Conservation (phyloP, 2,329 filamentous ascomycete species). For the Seiridium unicorne region DNA sequence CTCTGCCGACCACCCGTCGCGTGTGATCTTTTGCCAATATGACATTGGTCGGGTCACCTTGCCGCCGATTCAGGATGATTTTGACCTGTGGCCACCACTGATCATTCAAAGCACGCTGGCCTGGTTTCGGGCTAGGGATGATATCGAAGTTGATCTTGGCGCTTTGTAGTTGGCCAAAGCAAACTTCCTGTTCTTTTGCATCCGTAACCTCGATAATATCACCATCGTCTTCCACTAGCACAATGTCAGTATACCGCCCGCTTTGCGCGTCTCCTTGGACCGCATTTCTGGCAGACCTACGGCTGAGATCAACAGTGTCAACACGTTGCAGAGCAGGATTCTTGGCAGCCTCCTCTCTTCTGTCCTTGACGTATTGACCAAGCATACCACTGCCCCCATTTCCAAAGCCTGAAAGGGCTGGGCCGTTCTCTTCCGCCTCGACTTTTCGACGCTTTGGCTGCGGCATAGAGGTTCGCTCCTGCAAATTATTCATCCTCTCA, state of each 20-base stretch:
- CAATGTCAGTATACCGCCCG: conserved; percentile 8
- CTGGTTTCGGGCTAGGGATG: conserved; percentile 68
- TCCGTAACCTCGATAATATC: conserved; percentile 58
- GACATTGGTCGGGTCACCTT: conserved; percentile 51
- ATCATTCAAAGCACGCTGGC: conserved; percentile 55
- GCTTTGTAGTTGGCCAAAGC: conserved; percentile 74
- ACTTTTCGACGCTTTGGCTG: conserved; percentile 67
- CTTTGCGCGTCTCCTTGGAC: background rate
- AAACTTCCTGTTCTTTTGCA: conserved; percentile 68
- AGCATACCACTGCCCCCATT: conserved; percentile 54
- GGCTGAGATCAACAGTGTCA: conserved; percentile 58
- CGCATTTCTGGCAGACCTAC: conserved; percentile 33
- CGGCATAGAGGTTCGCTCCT: conserved; percentile 57
- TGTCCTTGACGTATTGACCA: conserved; percentile 65
- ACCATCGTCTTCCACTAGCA: conserved; percentile 47
- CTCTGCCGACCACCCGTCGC: conserved; percentile 68
- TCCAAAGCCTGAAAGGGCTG: conserved; percentile 40
- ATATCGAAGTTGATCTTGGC: conserved; percentile 64
- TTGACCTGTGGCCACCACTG: conserved; percentile 72
- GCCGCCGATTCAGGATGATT: conserved; percentile 62
- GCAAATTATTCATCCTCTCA: conserved; percentile 73
- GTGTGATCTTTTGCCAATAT: conserved; percentile 76
- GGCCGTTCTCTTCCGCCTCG: conserved; percentile 40
- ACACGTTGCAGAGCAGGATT: conserved; percentile 22
- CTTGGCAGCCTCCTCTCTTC: conserved; percentile 42